Base-by-base conservation (phyloP, 306 rosid species). In the Styphnolobium japonicum region DNA sequence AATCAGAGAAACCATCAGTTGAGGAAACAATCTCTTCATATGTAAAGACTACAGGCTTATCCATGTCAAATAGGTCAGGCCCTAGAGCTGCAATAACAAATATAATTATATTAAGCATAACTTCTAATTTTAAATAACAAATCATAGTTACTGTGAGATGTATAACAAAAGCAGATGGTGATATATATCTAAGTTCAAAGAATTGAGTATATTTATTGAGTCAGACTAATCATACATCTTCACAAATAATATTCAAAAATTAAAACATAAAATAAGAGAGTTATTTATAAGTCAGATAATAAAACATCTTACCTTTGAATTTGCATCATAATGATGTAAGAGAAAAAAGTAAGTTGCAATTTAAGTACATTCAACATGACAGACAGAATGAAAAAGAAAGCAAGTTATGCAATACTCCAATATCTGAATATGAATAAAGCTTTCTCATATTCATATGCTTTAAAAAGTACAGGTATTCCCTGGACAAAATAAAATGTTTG, bases 1-100 rank as follows among this genome's bases (percentile, higher is more conserved):
- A 85, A 71, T 95, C 99, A 42, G 98, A 91, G 91, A 95, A 95
- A 25, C 90, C 96, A 64, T 88, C 96, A 14, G 98, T 90, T 29
- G 92, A 55, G 71, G 96, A 77, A 67, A 73, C 82, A 33, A 95
- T 91, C 70, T 95, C 99, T 78, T 95, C 97, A 15, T 86, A 89
- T 56, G 94, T 71, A 78, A 91, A 95, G 58, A 95, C 86, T 43
- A 90, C 86, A 73, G 98, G 98, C 81, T 90, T 95, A 66, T 90
- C 99, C 84, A 93, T 82, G 77, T 87, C 93, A 63, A 95, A 86
- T 64, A 87, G 89, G 1, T 86, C 89, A 31, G 87, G 90, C 58
- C 86, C 93, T 6, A 93, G 73, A 71, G 90, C 99, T 95, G 87
- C 88, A 87, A 81, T 22, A 78, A 67, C 23, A 40, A 77, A 68